Conservation (phyloP, 306 rosid species). For the Casuarina glauca region DNA sequence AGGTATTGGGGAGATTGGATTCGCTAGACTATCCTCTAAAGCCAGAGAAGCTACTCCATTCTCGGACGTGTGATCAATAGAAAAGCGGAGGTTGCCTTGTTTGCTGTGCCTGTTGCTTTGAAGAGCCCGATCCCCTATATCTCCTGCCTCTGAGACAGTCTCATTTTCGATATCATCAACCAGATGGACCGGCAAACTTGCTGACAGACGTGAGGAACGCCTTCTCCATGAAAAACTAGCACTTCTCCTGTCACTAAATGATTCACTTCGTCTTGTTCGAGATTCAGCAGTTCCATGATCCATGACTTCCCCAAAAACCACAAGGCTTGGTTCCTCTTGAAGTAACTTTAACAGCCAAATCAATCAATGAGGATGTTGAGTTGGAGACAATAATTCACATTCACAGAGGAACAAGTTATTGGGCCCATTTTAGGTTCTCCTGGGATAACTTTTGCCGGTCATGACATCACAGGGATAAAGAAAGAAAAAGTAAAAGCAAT, state of each 20-base stretch:
- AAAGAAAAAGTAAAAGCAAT: neutral
- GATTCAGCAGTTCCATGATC: constrained; percentile 24
- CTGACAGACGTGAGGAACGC: constrained; percentile 52
- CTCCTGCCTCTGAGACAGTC: constrained; percentile 83
- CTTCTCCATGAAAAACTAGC: constrained; percentile 45
- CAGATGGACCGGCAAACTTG: constrained; percentile 29
- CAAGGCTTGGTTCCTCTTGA: constrained; percentile 25
- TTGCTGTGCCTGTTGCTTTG: constrained; percentile 51
- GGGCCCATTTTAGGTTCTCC: neutral
- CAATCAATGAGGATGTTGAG: constrained; percentile 7
- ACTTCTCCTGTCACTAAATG: constrained; percentile 41
- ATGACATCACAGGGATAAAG: constrained; percentile 9
- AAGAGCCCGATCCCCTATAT: constrained; percentile 82
- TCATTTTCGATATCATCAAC: constrained; percentile 48
- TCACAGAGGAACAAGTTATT: neutral
- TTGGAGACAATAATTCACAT: neutral
- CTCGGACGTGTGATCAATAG: constrained; percentile 45
- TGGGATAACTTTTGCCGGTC: neutral
- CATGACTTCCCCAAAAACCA: constrained; percentile 33
- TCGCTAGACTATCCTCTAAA: constrained; percentile 28
- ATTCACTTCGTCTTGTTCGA: constrained; percentile 24
- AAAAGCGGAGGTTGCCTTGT: constrained; percentile 38
- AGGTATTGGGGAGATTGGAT: constrained; percentile 30
- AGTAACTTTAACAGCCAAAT: constrained; percentile 19
- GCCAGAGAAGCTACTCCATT: constrained; percentile 42